Percentiles rank a stretch among this genome's conserved stretches.
These are phyloP conservation scores for Fraxinus sp. DNA, from an alignment of 305 asterid species.

Conservation along the genomic window DNA sequence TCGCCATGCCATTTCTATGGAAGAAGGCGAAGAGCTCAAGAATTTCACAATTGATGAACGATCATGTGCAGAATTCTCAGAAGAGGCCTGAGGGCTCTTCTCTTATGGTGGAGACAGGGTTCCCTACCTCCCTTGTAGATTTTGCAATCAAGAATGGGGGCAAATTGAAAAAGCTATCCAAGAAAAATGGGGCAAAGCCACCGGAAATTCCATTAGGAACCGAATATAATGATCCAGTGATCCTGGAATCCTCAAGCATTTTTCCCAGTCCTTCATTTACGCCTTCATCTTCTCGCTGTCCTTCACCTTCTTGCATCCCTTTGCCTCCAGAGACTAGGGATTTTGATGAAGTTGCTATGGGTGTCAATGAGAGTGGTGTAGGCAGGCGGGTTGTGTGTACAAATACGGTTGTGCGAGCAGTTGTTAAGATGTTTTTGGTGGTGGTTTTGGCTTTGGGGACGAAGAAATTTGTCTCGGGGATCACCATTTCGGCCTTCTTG, in stretches of 20 bases:
- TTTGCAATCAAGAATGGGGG: constrained; percentile 62
- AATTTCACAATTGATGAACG: constrained; percentile 56
- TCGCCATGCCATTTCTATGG: constrained; percentile 60
- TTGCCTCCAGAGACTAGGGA: neutral
- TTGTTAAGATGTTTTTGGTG: constrained; percentile 47
- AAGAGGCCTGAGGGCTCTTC: constrained; percentile 61
- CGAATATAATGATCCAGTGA: constrained; percentile 6
- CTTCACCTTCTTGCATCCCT: constrained; percentile 5
- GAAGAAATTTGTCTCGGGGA: constrained; percentile 52
- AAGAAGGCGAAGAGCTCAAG: constrained; percentile 51
- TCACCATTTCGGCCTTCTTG: constrained; percentile 64
- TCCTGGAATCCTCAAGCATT: neutral
- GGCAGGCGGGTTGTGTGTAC: constrained; percentile 5
- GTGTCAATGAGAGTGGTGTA: neutral
- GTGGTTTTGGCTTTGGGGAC: constrained; percentile 54
- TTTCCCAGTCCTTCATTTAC: constrained; percentile 10
- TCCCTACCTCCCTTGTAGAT: constrained; percentile 75
- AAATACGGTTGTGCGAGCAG: constrained; percentile 21
- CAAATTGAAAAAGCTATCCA: constrained; percentile 43
- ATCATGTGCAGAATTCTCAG: constrained; percentile 55
- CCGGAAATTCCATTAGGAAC: neutral
- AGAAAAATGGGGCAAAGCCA: constrained; percentile 27
- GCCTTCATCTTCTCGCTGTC: constrained; percentile 5
- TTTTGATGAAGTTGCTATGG: neutral
- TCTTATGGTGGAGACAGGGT: constrained; percentile 70